Evolutionary conservation across 2,329 filamentous ascomycete genomes (phyloP), one percentile per base, ranked within the genome.

Genomic region (Cryphonectria carpinicola): DNA sequence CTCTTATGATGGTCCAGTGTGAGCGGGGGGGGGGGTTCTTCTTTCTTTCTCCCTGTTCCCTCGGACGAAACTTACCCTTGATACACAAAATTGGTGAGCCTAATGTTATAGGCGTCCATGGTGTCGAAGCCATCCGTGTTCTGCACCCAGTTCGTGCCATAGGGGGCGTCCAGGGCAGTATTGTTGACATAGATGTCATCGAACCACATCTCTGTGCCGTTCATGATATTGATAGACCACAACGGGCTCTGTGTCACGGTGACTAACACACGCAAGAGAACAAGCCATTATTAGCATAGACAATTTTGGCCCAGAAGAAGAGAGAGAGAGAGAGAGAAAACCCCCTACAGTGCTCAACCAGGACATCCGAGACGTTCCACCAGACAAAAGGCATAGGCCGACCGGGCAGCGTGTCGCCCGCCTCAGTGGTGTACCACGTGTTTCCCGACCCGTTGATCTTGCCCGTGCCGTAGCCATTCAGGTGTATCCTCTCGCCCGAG

Each of bases 101-200:
- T 77, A 63, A 88, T 78, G 71, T 88, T 86, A 11, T 79, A 74
- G 1, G 81, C 81, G 73, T 88, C 86, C 85, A 88, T 87, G 0
- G 86, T 88, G 73, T 88, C 82, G 72, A 88, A 87, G 3, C 86
- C 86, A 75, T 88, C 86, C 0, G 86, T 88, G 49, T 88, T 88
- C 75, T 87, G 85, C 1, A 87, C 85, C 86, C 85, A 88, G 69
- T 87, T 88, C 6, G 74, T 76, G 1, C 85, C 85, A n/a, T 79
- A 83, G 0, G 85, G 85, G 4, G 84, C 86, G 66, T 84, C 76
- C 1, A 83, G 78, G 0, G 84, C 82, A 0, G 86, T 88, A 3
- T 84, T 84, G 75, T 88, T 88, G 73, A 78, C 78, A 49, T 82
- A 79, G 58, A 88, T 84, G 71, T 87, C 84, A 67, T 85, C 80